Conservation (phyloP, 805 yeast species). For the Hanseniaspora mollemarum region DNA sequence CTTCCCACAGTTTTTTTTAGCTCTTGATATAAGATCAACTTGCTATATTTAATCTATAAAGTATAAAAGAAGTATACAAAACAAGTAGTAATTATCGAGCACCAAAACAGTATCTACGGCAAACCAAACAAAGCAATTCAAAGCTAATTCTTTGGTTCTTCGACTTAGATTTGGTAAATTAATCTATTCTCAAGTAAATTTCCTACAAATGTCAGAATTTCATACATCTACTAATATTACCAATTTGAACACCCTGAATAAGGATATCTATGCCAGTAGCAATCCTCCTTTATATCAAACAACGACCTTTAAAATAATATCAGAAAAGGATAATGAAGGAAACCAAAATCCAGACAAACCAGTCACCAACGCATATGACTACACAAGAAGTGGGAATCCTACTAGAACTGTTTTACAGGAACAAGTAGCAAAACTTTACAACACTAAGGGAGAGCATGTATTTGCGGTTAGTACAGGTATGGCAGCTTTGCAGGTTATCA, state of each 20-base stretch:
- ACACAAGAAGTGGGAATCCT: constrained; percentile 90
- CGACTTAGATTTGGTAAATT: background rate
- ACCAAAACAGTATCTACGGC: background rate
- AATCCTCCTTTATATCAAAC: constrained; percentile 84
- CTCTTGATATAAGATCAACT: no score
- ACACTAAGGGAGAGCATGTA: constrained; percentile 32
- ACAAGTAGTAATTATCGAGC: no score
- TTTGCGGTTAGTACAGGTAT: constrained; percentile 84
- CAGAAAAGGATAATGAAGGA: constrained; percentile 29
- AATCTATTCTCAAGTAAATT: constrained; percentile 14
- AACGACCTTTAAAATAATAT: constrained; percentile 83
- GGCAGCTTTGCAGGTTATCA: constrained; percentile 82
- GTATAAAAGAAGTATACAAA: no score
- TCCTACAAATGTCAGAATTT: constrained; percentile 3
- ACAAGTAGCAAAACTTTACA: constrained; percentile 54
- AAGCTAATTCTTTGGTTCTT: background rate
- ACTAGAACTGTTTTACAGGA: constrained; percentile 71
- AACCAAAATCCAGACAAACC: constrained; percentile 47
- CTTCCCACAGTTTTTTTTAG: no score
- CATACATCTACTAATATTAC: background rate
- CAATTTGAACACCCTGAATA: constrained; percentile 24
- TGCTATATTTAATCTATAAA: no score
- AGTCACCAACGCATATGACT: constrained; percentile 55
- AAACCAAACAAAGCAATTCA: background rate
- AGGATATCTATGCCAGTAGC: constrained; percentile 67